A percentile compares a stretch with the other conserved stretches of the same genome.
Conservation (phyloP, 1,284 basidiomycete genomes). For the Trichosporon coremiiforme region DNA sequence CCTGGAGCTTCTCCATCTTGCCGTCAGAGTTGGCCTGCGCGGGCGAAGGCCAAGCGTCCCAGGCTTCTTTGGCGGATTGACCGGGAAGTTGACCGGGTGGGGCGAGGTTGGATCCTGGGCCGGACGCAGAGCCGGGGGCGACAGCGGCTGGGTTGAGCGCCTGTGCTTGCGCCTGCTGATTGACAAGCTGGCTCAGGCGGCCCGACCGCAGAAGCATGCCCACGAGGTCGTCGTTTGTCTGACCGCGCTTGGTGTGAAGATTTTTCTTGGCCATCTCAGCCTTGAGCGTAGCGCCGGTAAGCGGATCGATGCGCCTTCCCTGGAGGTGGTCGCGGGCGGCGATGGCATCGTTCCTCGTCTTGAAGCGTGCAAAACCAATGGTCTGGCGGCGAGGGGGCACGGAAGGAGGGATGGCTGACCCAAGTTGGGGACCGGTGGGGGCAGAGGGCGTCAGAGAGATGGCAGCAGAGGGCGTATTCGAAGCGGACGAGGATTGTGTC, state of each 20-base stretch:
- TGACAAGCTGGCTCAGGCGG: conserved; percentile 37
- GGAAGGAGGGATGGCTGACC: conserved; percentile 32
- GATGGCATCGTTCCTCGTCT: conserved; percentile 80
- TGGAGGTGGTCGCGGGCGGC: conserved; percentile 86
- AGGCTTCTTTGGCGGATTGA: conserved; percentile 43
- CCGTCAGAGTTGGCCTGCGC: conserved; percentile 24
- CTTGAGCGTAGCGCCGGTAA: conserved; percentile 90
- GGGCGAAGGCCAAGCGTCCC: conserved; percentile 40
- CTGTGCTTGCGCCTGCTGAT: conserved; percentile 30
- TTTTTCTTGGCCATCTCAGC: conserved; percentile 99
- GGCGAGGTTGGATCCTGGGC: neutral
- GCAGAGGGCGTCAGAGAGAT: conserved; percentile 60
- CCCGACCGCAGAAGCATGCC: conserved; percentile 48
- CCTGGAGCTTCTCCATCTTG: conserved; percentile 28
- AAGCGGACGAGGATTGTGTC: conserved; percentile 45
- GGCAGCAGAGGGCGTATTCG: conserved; percentile 52
- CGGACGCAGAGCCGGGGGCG: neutral
- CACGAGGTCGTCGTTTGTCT: conserved; percentile 57
- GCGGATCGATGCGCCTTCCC: conserved; percentile 87
- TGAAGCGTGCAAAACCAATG: conserved; percentile 97
- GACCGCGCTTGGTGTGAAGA: conserved; percentile 88
- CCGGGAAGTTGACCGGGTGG: conserved; percentile 29
- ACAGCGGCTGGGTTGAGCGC: conserved; percentile 18
- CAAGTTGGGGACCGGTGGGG: conserved; percentile 43
- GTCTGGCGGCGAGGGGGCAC: conserved; percentile 69